Conservation (phyloP, 208 protist genomes). For the Crithidia sp. region DNA sequence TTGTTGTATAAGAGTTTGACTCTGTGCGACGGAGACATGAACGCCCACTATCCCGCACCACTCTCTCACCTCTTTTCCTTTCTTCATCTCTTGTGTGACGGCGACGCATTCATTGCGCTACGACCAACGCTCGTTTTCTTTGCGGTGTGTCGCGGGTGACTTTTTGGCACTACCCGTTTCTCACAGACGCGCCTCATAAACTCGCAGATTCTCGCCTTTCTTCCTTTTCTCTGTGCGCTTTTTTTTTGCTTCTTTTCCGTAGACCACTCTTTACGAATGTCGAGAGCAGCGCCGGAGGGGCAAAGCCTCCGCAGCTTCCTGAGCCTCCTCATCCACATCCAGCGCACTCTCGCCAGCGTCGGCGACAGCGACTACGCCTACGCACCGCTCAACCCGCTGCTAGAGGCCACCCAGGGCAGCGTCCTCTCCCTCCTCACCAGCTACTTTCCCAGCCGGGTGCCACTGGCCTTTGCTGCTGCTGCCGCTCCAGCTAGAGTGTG, state of each 20-base stretch:
- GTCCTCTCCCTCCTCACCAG: not conserved
- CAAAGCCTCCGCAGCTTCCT: conserved; percentile 1
- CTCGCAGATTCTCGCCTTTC: not conserved
- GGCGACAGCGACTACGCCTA: not conserved
- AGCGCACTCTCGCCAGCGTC: not conserved
- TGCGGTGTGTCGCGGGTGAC: too few species aligned
- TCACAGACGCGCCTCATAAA: too few species aligned
- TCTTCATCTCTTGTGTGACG: too few species aligned
- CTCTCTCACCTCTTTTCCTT: too few species aligned
- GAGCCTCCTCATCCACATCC: conserved; percentile 1
- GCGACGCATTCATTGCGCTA: too few species aligned
- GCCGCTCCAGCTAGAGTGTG: not conserved
- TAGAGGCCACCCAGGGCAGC: not conserved
- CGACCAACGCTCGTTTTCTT: too few species aligned
- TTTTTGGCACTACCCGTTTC: too few species aligned
- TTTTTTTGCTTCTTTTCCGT: conserved; percentile 6
- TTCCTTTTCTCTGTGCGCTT: not conserved
- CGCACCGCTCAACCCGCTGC: not conserved
- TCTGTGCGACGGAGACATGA: too few species aligned
- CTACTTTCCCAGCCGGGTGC: not conserved
- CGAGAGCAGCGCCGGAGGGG: not conserved
- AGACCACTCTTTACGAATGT: not conserved
- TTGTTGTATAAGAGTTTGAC: too few species aligned
- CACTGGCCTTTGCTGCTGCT: not conserved
- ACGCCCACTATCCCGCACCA: too few species aligned